Base-by-base conservation (phyloP, 495 filamentous ascomycete species). In the Echria macrotheca region DNA sequence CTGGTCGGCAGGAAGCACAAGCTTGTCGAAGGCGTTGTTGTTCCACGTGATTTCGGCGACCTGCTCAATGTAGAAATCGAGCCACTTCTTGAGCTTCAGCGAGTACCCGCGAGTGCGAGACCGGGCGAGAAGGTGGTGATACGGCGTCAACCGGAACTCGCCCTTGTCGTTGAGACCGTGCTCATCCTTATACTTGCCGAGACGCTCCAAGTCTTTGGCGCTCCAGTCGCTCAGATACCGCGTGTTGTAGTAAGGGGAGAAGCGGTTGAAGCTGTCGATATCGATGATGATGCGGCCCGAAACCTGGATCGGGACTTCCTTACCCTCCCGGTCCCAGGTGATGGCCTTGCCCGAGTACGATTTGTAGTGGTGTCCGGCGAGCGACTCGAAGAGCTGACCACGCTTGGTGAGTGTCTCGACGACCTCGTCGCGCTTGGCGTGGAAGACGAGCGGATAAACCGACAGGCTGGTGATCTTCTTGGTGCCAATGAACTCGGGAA, bases 351-450 rank as follows among this genome's bases (percentile, higher is more conserved):
- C 83, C 17, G 73, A 64, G 56, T 63, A 65, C 47, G 61, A 48
- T 54, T 77, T 81, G 68, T 84, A 84, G 53, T 82, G 75, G 33
- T 75, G 77, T 0, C 83, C 82, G 28, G 72, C 71, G n/a, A 81
- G 69, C 31, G 62, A 55, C 50, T 79, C 71, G 51, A 79, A 83
- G 12, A 59, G 47, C 50, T 66, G 66, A 9, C 79, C 80, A 7
- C 74, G 67, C 41, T 67, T 63, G 4, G 70, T 60, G 28, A 82
- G 58, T 3, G 58, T 32, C 17, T 65, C 60, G 11, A 49, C 52
- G 10, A 82, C 55, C 14, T 57, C 65, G 0, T 71, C 62, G 25
- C 64, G 57, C 9, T 76, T 64, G 0, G 65, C 50, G 58, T 86
- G 82, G 54, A 73, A 82, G 5, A 64, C 63, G 0, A 84, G 57